Conservation (phyloP, 78 protist species). For the Salpingoeca rosetta region DNA sequence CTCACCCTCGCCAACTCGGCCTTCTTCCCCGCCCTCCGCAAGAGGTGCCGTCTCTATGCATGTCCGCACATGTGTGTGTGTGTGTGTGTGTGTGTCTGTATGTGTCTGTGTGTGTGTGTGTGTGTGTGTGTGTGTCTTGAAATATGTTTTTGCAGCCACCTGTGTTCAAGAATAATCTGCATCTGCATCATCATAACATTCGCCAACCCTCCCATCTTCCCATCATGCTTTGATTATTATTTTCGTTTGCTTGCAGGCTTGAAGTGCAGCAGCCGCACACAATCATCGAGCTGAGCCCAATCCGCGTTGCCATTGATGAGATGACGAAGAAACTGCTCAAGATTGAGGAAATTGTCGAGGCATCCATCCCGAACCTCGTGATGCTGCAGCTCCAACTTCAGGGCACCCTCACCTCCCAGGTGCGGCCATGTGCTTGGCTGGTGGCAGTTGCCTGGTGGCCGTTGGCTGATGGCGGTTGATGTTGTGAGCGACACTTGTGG, state of each 20-base stretch:
- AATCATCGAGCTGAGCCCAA: conserved; percentile 4
- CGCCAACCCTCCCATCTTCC: background rate
- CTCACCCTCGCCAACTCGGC: background rate
- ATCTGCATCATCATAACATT: background rate
- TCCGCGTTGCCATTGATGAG: conserved; percentile 12
- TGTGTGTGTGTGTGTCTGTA: background rate
- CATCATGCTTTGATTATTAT: background rate
- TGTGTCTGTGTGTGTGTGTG: background rate
- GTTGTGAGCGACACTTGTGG: background rate
- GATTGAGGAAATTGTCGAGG: background rate
- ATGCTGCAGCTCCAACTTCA: conserved; percentile 8
- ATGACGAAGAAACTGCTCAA: background rate
- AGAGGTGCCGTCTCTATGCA: background rate
- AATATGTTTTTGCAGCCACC: background rate
- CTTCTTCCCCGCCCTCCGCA: background rate
- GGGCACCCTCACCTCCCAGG: background rate
- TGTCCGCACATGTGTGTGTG: background rate
- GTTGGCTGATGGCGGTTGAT: background rate
- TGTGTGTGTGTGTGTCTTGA: background rate
- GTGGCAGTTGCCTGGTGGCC: background rate
- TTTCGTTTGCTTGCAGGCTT: background rate
- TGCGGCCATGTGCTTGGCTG: background rate
- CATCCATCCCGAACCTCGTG: background rate
- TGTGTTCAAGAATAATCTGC: too few species aligned
- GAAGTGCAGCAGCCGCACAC: background rate